Conservation (phyloP, 208 protist genomes). For the Trypanosoma avium region DNA sequence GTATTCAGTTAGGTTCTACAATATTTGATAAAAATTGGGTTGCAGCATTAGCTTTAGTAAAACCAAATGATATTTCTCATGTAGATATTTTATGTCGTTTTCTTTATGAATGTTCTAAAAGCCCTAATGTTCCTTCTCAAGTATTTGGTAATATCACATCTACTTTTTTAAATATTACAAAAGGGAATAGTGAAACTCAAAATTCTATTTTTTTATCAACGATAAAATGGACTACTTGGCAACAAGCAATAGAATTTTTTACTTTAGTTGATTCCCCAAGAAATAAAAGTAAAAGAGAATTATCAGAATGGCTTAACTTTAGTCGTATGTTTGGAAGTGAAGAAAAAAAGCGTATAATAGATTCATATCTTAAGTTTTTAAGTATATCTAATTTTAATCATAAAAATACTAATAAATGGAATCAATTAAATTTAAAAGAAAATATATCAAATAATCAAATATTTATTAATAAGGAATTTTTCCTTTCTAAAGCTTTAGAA, state of each 20-base stretch:
- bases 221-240: slow-evolving; percentile 26
- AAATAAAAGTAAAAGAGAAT: slow-evolving; percentile 1
- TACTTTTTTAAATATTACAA: slow-evolving; percentile 3
- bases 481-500: neutral
- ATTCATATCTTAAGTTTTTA: slow-evolving; percentile 4
- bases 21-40: slow-evolving; percentile 50
- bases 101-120: slow-evolving; percentile 25
- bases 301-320: slow-evolving; percentile 15
- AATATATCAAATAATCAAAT: neutral
- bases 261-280: slow-evolving; percentile 10
- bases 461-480: neutral
- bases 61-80: slow-evolving; percentile 14
- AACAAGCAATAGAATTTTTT: slow-evolving; percentile 20
- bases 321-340: slow-evolving; percentile 1
- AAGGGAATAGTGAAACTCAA: slow-evolving; percentile 11
- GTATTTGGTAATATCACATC: slow-evolving; percentile 5
- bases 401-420: neutral
- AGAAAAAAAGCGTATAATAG: slow-evolving; percentile 10
- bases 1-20: slow-evolving; percentile 40
- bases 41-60: slow-evolving; percentile 41
- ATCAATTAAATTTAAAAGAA: neutral
- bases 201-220: slow-evolving; percentile 19
- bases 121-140: slow-evolving; percentile 12
- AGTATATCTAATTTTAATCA: neutral
- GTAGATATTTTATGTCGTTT: slow-evolving; percentile 17